Evolutionary conservation across 2,329 filamentous ascomycete species (phyloP), one percentile per base, ranked within the genome.

Genomic region (Penicillium vulpinum): DNA sequence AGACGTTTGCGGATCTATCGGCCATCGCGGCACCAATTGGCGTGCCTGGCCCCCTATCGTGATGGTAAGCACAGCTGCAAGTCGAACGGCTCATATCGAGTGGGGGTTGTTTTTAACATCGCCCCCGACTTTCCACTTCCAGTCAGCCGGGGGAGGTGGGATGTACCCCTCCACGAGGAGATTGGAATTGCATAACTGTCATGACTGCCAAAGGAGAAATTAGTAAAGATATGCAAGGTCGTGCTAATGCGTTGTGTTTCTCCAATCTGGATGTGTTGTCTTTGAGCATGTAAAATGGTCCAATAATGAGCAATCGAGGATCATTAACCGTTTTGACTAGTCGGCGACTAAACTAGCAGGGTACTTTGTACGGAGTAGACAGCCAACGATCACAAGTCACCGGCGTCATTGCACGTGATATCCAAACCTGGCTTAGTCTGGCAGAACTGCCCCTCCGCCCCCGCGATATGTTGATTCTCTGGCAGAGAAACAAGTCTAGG

Each of bases 361-460:
- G n/a, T n/a, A n/a, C n/a, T n/a, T n/a, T n/a, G n/a, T n/a, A n/a
- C n/a, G n/a, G n/a, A n/a, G n/a, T n/a, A n/a, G n/a, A n/a, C n/a
- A n/a, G n/a, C n/a, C n/a, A n/a, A n/a, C n/a, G n/a, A n/a, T n/a
- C n/a, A n/a, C n/a, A n/a, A n/a, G n/a, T n/a, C n/a, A n/a, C n/a
- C n/a, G n/a, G n/a, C n/a, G 13, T 11, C 13, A 46, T 46, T 33
- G 29, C 60, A 50, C 35, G 47, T 52, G 21, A 41, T 18, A 2
- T 18, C 59, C 39, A 10, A 62, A 60, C 38, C 8, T 3, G 45
- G 54, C 10, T 50, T 43, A 56, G 57, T n/a, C 29, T 29, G 59
- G 60, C 22, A 44, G 47, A 26, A 43, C 26, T 60, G 51, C 54
- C 58, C 58, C 51, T 54, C 51, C 48, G 40, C 43, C 49, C 59